Conservation (phyloP, 1,284 basidiomycete genomes). For the Boletus mariae region DNA sequence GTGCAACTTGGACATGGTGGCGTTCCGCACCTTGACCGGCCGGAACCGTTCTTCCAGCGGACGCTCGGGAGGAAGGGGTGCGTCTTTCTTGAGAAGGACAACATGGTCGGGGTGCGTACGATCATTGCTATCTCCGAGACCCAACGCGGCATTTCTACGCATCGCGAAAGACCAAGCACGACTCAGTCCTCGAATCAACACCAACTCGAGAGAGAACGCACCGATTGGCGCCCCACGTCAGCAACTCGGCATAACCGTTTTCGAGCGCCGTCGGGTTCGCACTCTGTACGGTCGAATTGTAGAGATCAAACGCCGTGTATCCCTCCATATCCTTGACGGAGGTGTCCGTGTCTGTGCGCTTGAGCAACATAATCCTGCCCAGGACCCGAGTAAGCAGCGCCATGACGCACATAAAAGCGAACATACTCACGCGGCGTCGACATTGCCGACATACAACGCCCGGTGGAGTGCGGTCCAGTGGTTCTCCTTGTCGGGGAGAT, state of each 20-base stretch:
- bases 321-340: conserved; percentile 85
- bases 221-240: conserved; percentile 91
- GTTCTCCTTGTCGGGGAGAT: conserved; percentile 79
- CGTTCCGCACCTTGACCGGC: conserved; percentile 59
- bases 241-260: conserved; percentile 57
- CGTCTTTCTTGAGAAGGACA: conserved; percentile 43
- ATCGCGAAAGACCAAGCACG: neutral
- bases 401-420: neutral
- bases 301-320: conserved; percentile 91
- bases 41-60: conserved; percentile 46
- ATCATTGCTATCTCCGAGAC: conserved; percentile 79
- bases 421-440: conserved; percentile 59
- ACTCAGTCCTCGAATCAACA: neutral
- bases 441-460: conserved; percentile 85
- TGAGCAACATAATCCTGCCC: conserved; percentile 68
- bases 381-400: conserved; percentile 3
- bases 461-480: conserved; percentile 93
- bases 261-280: conserved; percentile 55
- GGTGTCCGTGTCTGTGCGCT: conserved; percentile 72
- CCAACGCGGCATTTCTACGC: conserved; percentile 76
- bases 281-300: conserved; percentile 83
- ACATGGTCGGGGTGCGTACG: conserved; percentile 81
- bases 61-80: conserved; percentile 17
- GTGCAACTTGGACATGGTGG: conserved; percentile 83
- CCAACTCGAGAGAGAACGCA: conserved; percentile 28